A percentile compares a stretch with the other conserved stretches of the same genome.
phyloP scores from a whole-genome alignment of 306 rosid species.

The Gleditsia sinensis region DNA sequence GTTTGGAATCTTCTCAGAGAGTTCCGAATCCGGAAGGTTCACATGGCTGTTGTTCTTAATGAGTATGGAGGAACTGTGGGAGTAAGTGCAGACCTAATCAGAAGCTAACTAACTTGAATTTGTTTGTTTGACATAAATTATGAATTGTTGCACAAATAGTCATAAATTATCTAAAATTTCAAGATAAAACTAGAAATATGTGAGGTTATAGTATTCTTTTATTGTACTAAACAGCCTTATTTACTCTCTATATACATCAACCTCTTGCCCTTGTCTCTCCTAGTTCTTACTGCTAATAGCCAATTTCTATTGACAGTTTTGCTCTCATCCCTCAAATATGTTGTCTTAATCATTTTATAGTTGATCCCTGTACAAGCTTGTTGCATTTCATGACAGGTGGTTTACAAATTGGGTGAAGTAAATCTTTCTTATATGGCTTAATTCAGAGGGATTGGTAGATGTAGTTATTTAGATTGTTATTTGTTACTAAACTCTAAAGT shows the following conservation, averaged over 20 bases:
- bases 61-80: slow-evolving; percentile 99
- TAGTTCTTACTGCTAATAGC: background rate
- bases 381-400: slow-evolving; percentile 8
- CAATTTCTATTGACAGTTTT: slow-evolving; percentile 10
- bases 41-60: slow-evolving; percentile 98
- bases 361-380: slow-evolving; percentile 16
- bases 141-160: slow-evolving; percentile 9
- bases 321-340: background rate
- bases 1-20: slow-evolving; percentile 99
- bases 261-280: slow-evolving; percentile 2
- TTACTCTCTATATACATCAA: background rate
- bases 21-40: slow-evolving; percentile 96
- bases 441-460: background rate
- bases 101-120: slow-evolving; percentile 25
- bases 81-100: slow-evolving; percentile 53
- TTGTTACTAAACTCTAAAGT: slow-evolving; percentile 24
- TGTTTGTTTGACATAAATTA: slow-evolving; percentile 29
- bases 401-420: background rate
- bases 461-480: slow-evolving; percentile 17
- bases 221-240: background rate
- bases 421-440: background rate
- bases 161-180: slow-evolving; percentile 4
- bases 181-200: background rate
- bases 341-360: slow-evolving; percentile 6
- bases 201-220: slow-evolving; percentile 16